A percentile compares a stretch with the other conserved stretches of the same genome.
Evolutionary conservation across 2,329 filamentous ascomycete species (phyloP).

Genomic region (Monosporascus sp.): DNA sequence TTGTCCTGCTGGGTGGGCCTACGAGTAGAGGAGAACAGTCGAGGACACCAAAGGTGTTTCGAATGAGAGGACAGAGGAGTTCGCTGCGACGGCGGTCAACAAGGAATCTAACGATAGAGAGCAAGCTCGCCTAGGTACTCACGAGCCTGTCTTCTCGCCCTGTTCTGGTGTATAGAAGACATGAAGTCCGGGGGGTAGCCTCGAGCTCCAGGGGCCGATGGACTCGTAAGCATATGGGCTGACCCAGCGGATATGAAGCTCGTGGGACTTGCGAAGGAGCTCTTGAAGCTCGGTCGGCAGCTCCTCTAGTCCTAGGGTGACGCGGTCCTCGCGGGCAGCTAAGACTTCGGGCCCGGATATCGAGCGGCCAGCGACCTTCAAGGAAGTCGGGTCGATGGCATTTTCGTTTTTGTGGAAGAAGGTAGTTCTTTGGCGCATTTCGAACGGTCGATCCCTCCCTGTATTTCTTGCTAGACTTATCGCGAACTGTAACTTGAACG

Average conservation of each 20-base stretch:
- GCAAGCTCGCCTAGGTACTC: too few relatives aligned
- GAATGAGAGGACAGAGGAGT: conserved; percentile 27
- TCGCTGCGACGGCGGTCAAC: conserved; percentile 9
- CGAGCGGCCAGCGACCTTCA: conserved; percentile 52
- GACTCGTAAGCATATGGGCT: conserved; percentile 52
- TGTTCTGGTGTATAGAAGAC: conserved; percentile 64
- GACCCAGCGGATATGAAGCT: conserved; percentile 79
- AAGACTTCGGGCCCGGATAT: conserved; percentile 54
- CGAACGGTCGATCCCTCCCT: conserved; percentile 6
- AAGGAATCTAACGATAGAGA: too few relatives aligned
- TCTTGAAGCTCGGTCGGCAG: conserved; percentile 63
- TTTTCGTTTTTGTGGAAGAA: conserved; percentile 66
- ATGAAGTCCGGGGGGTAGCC: conserved; percentile 76
- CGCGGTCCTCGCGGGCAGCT: conserved; percentile 71
- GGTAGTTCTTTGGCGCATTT: conserved; percentile 75
- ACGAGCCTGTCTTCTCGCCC: conserved; percentile 23
- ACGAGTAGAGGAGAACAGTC: conserved; percentile 31
- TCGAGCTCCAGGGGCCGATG: conserved; percentile 67
- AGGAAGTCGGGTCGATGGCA: conserved; percentile 57
- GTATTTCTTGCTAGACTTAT: too few relatives aligned
- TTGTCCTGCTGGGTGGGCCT: conserved; percentile 8
- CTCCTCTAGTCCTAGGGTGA: conserved; percentile 70
- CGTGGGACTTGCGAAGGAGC: conserved; percentile 59
- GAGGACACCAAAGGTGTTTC: conserved; percentile 27
- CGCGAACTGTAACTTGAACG: too few relatives aligned